Evolutionary conservation across 208 protist species (phyloP).

Genomic region (Plasmodiophora brassicae): DNA sequence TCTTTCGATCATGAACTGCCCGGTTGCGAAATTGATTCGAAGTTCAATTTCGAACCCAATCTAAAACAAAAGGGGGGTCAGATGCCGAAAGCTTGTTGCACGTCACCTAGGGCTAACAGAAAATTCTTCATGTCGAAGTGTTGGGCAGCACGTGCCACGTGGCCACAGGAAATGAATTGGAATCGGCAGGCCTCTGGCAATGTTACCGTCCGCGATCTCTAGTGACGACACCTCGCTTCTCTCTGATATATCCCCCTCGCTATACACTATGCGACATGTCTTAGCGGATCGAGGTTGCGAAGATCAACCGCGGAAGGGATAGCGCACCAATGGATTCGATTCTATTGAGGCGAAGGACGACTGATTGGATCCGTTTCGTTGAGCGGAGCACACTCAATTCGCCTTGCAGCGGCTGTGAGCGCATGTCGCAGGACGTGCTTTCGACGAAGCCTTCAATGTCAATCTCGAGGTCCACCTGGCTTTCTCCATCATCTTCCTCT

Average conservation of each 20-base stretch:
- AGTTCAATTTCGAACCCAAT: slow-evolving; percentile 16
- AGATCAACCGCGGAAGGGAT: not conserved
- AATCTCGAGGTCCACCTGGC: not conserved
- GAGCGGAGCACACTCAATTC: not conserved
- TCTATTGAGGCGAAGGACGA: not conserved
- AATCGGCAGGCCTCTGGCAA: not conserved
- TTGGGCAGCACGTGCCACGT: not conserved
- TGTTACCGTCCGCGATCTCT: not conserved
- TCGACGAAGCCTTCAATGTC: not conserved
- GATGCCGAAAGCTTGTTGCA: not conserved
- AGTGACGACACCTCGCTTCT: not conserved
- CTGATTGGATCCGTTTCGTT: not conserved
- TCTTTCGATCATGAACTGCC: slow-evolving; percentile 3
- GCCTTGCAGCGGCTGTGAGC: not conserved
- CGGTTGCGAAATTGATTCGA: not conserved
- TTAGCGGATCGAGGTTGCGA: not conserved
- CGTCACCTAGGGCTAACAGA: too few species aligned
- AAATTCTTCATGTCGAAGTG: not conserved
- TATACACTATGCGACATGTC: not conserved
- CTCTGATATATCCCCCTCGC: not conserved
- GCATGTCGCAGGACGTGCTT: not conserved
- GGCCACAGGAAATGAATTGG: not conserved
- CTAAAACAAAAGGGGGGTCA: not conserved
- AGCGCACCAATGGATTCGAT: not conserved
- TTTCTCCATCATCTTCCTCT: not conserved